Conservation (phyloP, 208 protist species). For the Crithidia sp. region DNA sequence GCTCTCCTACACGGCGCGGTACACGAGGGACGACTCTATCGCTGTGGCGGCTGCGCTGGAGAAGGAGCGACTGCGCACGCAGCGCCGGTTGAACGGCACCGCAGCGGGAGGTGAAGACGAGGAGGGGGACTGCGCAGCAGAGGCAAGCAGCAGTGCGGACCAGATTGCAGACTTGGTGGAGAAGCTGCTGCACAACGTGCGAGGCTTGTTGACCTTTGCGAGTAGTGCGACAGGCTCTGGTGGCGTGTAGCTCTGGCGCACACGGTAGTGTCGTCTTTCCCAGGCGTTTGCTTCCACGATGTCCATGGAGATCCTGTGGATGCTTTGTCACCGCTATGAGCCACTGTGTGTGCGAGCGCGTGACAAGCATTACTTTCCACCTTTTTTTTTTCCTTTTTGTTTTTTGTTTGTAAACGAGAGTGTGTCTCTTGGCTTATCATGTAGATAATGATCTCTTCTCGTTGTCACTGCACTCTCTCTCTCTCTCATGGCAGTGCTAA, state of each 20-base stretch:
- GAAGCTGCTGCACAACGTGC: conserved; percentile 75
- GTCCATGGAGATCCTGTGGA: too few species aligned
- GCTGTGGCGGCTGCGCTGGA: conserved; percentile 34
- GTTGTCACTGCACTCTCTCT: conserved; percentile 2
- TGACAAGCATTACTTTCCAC: not conserved
- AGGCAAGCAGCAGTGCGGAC: conserved; percentile 49
- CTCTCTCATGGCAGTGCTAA: not conserved
- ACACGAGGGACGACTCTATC: conserved; percentile 54
- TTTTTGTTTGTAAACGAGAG: not conserved
- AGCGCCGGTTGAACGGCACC: not conserved
- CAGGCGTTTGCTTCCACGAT: not conserved
- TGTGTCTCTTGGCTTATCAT: too few species aligned
- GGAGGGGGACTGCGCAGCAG: conserved; percentile 11
- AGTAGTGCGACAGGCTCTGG: too few species aligned
- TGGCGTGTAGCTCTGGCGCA: not conserved
- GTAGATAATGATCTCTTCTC: not conserved
- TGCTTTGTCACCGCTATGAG: too few species aligned
- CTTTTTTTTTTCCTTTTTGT: conserved; percentile 1
- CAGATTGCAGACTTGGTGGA: conserved; percentile 80
- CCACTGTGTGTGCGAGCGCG: too few species aligned
- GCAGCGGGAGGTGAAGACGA: not conserved
- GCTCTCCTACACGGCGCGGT: conserved; percentile 73
- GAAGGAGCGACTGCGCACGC: conserved; percentile 20
- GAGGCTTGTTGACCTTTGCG: conserved; percentile 34
- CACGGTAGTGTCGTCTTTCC: not conserved